A percentile compares a stretch with the other conserved stretches of the same genome.
These are phyloP conservation scores for Oryza longistaminata DNA, from an alignment of 176 grass and related monocot species.

Conservation along the genomic window DNA sequence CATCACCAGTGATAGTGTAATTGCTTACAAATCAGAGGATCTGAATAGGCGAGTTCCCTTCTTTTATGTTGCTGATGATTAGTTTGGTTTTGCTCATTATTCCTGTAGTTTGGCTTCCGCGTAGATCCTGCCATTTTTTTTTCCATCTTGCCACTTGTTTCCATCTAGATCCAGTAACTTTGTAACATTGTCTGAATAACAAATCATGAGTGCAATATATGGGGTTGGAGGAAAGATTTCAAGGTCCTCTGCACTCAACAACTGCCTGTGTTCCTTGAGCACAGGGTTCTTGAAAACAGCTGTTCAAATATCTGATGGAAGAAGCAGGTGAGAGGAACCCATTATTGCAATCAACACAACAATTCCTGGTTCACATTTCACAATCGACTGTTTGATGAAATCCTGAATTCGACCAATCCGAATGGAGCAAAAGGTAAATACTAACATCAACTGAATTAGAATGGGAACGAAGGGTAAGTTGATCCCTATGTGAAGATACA, in stretches of 20 bases:
- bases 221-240: not conserved
- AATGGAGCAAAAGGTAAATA: not conserved
- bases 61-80: not conserved
- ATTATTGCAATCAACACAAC: not conserved
- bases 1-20: not conserved
- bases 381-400: not conserved
- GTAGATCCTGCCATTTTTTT: not conserved
- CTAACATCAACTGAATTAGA: not conserved
- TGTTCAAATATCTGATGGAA: not conserved
- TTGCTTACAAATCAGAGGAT: not conserved
- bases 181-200: not conserved
- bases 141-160: no score
- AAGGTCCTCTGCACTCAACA: not conserved
- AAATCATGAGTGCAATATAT: not conserved
- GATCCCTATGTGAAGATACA: constrained; percentile 7
- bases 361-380: not conserved
- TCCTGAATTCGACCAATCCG: not conserved
- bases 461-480: not conserved
- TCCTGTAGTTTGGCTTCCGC: not conserved
- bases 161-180: not conserved
- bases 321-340: not conserved
- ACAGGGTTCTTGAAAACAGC: not conserved
- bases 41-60: not conserved
- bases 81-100: not conserved
- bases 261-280: not conserved